Evolutionary conservation across 2,329 filamentous ascomycete genomes (phyloP).

Genomic region (Grosmannia huntii): DNA sequence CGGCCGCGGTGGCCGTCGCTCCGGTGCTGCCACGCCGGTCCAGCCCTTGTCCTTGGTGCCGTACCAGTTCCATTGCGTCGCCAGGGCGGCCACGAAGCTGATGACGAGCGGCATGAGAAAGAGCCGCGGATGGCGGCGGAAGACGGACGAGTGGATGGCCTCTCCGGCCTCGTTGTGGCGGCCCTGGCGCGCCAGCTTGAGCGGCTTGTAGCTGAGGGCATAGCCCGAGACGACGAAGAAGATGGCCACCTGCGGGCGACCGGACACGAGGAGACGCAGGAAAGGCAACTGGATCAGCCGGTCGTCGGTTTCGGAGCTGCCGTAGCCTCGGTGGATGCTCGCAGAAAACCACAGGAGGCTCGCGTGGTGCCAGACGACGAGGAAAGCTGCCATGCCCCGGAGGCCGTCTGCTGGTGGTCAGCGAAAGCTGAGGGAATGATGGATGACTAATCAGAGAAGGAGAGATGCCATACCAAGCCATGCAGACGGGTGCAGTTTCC

Average conservation of each 20-base stretch:
- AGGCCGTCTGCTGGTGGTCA: conserved; percentile 29
- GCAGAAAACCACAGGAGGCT: conserved; percentile 19
- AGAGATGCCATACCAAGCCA: conserved; percentile 12
- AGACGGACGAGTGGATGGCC: conserved; percentile 11
- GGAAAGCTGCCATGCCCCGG: conserved; percentile 39
- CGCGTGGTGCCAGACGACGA: conserved; percentile 39
- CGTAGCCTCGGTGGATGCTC: conserved; percentile 18
- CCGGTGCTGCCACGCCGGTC: conserved; percentile 4
- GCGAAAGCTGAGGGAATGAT: not conserved
- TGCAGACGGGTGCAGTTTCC: conserved; percentile 14
- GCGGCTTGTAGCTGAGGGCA: conserved; percentile 14
- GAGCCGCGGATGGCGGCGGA: conserved; percentile 13
- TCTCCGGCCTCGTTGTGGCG: conserved; percentile 10
- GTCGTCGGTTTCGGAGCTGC: conserved; percentile 6
- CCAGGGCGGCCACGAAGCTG: conserved; percentile 4
- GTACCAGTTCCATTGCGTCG: conserved; percentile 7
- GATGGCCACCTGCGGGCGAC: conserved; percentile 24
- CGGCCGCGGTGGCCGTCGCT: conserved; percentile 6
- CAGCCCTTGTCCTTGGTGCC: conserved; percentile 5
- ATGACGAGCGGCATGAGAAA: conserved; percentile 11
- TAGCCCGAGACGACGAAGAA: conserved; percentile 34
- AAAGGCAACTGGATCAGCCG: conserved; percentile 22
- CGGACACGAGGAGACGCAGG: conserved; percentile 22
- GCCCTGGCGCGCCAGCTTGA: conserved; percentile 10
- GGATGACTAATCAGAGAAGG: not conserved